These are phyloP conservation scores for Physcomitrium patens DNA, from an alignment of 225 moss, liverwort and hornwort genomes.

Conservation along the genomic window DNA sequence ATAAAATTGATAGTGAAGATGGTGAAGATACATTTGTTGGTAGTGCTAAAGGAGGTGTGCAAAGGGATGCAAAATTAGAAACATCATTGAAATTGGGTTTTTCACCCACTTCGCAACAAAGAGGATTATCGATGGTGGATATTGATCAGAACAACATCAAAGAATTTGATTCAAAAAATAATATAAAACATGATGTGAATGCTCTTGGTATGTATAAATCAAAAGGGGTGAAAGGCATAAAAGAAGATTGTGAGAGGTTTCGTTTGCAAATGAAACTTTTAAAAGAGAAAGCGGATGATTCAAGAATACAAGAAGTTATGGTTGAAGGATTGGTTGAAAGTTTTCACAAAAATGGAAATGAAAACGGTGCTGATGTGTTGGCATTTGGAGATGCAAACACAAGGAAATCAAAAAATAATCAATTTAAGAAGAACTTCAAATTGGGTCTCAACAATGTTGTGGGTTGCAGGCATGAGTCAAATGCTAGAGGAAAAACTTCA, in stretches of 20 bases:
- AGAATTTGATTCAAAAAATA: conserved; percentile 22
- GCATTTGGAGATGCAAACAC: background rate
- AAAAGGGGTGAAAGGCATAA: conserved; percentile 58
- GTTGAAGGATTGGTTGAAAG: conserved; percentile 49
- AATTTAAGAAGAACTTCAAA: background rate
- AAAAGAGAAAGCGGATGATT: conserved; percentile 68
- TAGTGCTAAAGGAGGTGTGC: background rate
- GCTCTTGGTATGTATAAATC: conserved; percentile 50
- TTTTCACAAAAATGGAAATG: background rate
- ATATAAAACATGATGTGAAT: conserved; percentile 29
- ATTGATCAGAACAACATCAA: background rate
- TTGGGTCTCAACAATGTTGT: background rate
- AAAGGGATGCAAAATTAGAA: background rate
- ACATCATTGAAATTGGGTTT: background rate
- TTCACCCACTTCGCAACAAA: background rate
- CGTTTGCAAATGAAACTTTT: conserved; percentile 75
- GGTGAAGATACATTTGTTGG: background rate
- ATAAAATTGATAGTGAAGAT: background rate
- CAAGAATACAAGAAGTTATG: conserved; percentile 58
- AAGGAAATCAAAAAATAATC: background rate
- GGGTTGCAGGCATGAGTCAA: background rate
- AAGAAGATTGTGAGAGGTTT: conserved; percentile 82
- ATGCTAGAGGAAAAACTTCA: background rate
- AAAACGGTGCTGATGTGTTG: background rate
- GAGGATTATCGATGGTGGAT: background rate